A percentile compares a stretch with the other conserved stretches of the same genome.
These are phyloP conservation scores for Paxillus ammoniavirescens DNA, from an alignment of 768 basidiomycete genomes.

Conservation along the genomic window DNA sequence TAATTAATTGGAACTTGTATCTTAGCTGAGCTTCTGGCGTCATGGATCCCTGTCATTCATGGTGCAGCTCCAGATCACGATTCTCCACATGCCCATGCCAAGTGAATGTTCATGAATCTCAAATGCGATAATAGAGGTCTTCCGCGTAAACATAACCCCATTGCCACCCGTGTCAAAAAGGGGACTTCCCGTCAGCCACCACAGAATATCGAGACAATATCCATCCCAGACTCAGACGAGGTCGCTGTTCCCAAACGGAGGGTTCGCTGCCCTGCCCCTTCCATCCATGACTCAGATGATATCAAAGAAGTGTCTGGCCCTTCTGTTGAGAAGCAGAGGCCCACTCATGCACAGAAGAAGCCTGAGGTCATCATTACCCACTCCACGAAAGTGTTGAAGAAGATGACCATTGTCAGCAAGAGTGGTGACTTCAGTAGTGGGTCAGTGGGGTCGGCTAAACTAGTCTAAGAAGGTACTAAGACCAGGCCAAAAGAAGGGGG, in stretches of 20 bases:
- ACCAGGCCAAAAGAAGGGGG: too few species aligned
- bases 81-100: not conserved
- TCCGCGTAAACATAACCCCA: too few species aligned
- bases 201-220: not conserved
- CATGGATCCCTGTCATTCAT: not conserved
- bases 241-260: not conserved
- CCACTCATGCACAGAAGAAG: not conserved
- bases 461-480: too few species aligned
- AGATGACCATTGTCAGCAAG: too few species aligned
- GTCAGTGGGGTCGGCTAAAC: too few species aligned
- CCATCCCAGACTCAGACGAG: not conserved
- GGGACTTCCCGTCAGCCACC: not conserved
- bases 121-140: not conserved
- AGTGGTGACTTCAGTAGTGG: too few species aligned
- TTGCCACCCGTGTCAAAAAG: not conserved
- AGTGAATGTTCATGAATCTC: not conserved
- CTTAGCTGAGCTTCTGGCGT: not conserved
- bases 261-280: not conserved
- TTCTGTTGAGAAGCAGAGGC: not conserved
- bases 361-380: not conserved
- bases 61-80: not conserved
- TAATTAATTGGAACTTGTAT: too few species aligned
- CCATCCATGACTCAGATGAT: not conserved
- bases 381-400: not conserved
- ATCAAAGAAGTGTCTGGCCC: not conserved